Percentiles rank a stretch among this genome's conserved stretches.
Conservation (phyloP, 1,284 basidiomycete species). For the Omphalotus olearius region DNA sequence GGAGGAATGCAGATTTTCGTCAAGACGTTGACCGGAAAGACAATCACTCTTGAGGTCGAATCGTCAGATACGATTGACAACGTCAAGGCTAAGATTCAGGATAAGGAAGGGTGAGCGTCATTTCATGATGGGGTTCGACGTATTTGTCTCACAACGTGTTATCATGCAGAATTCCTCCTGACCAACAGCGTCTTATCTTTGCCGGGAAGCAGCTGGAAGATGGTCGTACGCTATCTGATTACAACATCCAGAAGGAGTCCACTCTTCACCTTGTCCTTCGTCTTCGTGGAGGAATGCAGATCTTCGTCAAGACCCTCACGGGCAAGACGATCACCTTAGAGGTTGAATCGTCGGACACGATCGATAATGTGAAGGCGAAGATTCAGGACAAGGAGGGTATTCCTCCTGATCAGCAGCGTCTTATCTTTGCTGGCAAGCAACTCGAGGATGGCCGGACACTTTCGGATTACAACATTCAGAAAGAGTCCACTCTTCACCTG, state of each 20-base stretch:
- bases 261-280: constrained; percentile 36
- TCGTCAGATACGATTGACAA: constrained; percentile 50
- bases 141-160: not conserved
- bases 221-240: constrained; percentile 67
- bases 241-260: constrained; percentile 68
- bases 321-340: constrained; percentile 90
- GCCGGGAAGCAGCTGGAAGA: constrained; percentile 76
- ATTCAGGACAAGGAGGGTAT: constrained; percentile 58
- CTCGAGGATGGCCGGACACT: constrained; percentile 67
- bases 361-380: constrained; percentile 53
- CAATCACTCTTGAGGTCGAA: constrained; percentile 60
- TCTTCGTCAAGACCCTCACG: constrained; percentile 82
- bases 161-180: constrained; percentile 58
- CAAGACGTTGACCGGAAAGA: constrained; percentile 85
- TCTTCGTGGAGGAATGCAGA: constrained; percentile 61
- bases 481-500: constrained; percentile 80
- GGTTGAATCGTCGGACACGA: constrained; percentile 79
- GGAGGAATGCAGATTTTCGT: constrained; percentile 88
- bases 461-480: constrained; percentile 74
- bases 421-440: constrained; percentile 75
- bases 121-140: not conserved
- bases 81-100: constrained; percentile 51
- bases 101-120: constrained; percentile 59
- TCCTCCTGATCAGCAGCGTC: constrained; percentile 71
- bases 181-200: constrained; percentile 80